Conservation (phyloP, 495 filamentous ascomycete species). For the Podospora sp. region DNA sequence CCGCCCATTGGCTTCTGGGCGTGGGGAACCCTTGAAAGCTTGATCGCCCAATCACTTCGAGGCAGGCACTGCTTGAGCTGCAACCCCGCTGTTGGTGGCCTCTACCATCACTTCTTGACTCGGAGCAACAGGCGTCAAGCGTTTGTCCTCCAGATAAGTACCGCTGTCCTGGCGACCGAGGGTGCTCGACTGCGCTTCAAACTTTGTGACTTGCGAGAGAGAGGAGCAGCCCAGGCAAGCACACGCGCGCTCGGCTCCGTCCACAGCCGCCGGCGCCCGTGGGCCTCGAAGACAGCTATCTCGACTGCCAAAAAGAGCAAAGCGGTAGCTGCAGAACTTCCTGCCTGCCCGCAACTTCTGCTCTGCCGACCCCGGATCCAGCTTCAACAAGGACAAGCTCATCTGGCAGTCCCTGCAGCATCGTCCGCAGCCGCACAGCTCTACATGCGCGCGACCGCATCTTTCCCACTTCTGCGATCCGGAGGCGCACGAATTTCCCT, state of each 20-base stretch:
- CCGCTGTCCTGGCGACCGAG: slow-evolving; percentile 9
- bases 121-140: slow-evolving; percentile 15
- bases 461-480: slow-evolving; percentile 11
- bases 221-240: slow-evolving; percentile 7
- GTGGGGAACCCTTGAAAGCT: slow-evolving; percentile 39
- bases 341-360: neutral
- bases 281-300: neutral
- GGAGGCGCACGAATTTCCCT: slow-evolving; percentile 3
- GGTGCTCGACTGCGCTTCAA: neutral
- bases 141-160: slow-evolving; percentile 23
- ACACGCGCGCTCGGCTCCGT: neutral
- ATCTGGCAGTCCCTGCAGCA: slow-evolving; percentile 6
- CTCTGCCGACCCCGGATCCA: neutral
- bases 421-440: slow-evolving; percentile 10
- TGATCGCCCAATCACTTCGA: slow-evolving; percentile 34
- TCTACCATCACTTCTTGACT: slow-evolving; percentile 14
- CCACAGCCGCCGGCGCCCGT: neutral
- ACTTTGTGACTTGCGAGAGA: neutral
- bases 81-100: slow-evolving; percentile 39
- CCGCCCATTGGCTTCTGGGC: slow-evolving; percentile 35
- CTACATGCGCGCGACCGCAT: slow-evolving; percentile 1
- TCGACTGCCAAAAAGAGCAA: neutral
- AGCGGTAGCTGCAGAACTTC: neutral
- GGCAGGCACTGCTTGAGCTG: slow-evolving; percentile 6
- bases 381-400: slow-evolving; percentile 9